Base-by-base conservation (phyloP, 257 asterid genomes). In the Osmanthus fragrans region DNA sequence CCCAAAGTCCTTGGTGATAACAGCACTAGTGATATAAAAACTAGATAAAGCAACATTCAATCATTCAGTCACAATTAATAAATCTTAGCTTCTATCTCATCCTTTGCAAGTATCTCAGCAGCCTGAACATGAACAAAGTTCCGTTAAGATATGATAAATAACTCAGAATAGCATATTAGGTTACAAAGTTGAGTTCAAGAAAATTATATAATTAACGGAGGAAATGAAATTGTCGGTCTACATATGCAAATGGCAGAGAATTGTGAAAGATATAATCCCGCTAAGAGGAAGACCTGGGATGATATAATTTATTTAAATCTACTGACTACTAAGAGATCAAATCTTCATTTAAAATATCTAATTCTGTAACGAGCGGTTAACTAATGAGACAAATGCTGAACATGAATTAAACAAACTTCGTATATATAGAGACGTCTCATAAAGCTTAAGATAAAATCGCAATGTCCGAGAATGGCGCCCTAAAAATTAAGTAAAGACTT, bases 51-150 rank as follows among this genome's bases (percentile, higher is more conserved):
- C n/a, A 15, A 5, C 36, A 13, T 72, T 23, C 60, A 74, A 15
- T 12, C 36, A 8, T 72, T 23, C 60, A 74, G 69, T 40, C 33
- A 76, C 71, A 32, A 4, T n/a, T 39, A 18, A 34, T 82, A 47
- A 80, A 90, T 92, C 92, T 90, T 93, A 3, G 88, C 96, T 29
- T 80, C 82, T 49, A 90, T 85, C 72, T 85, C 93, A 12, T 90
- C 93, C 79, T 89, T 80, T 47, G 85, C 85, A 69, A 90, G 93
- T 56, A 85, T 77, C 73, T 89, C 92, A 40, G 93, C 93, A 66
- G 93, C 93, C 91, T 90, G 69, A 32, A 68, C 37, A 49, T 67
- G 19, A 40, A 56, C 11, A 27, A 5, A 16, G 36, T 37, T 34
- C 71, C 37, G 25, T 33, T 4, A 63, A 29, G 13, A 19, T 8